phyloP scores from a whole-genome alignment of 192 early-diverging fungal species.

The Lobosporangium transversale region DNA sequence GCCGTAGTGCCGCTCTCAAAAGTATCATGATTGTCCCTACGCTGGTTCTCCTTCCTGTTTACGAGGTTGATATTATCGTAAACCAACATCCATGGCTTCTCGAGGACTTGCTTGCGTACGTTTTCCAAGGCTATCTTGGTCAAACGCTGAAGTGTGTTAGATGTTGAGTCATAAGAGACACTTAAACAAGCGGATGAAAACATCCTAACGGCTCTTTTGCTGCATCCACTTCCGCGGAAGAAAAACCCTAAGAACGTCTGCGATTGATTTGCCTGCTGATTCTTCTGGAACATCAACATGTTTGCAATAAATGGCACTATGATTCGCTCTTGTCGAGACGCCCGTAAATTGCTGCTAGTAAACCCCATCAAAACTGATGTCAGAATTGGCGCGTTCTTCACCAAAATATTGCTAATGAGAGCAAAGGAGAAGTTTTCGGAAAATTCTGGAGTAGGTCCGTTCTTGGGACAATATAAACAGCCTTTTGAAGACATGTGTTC shows the following conservation, averaged over 20 bases:
- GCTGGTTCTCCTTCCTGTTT: not conserved
- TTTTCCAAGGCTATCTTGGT: not conserved
- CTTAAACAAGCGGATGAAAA: not conserved
- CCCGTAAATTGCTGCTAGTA: too few relatives aligned
- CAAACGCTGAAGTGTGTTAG: not conserved
- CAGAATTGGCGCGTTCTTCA: too few relatives aligned
- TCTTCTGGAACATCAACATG: not conserved
- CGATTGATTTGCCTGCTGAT: not conserved
- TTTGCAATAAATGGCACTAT: too few relatives aligned
- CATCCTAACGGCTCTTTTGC: not conserved
- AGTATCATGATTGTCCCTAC: not conserved
- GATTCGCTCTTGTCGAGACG: too few relatives aligned
- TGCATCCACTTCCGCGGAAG: not conserved
- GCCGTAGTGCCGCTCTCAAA: conserved; percentile 12
- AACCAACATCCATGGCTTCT: not conserved
- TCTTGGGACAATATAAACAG: too few relatives aligned
- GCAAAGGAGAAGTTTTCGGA: too few relatives aligned
- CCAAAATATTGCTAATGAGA: too few relatives aligned
- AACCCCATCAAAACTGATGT: too few relatives aligned
- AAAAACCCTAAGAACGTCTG: conserved; percentile 3
- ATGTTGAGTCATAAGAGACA: not conserved
- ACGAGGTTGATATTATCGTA: conserved; percentile 19
- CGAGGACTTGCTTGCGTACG: not conserved
- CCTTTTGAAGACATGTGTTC: too few relatives aligned
- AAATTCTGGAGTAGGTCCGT: too few relatives aligned